phyloP scores from a whole-genome alignment of 2,329 filamentous ascomycete genomes.

The Dactylellina sp. region DNA sequence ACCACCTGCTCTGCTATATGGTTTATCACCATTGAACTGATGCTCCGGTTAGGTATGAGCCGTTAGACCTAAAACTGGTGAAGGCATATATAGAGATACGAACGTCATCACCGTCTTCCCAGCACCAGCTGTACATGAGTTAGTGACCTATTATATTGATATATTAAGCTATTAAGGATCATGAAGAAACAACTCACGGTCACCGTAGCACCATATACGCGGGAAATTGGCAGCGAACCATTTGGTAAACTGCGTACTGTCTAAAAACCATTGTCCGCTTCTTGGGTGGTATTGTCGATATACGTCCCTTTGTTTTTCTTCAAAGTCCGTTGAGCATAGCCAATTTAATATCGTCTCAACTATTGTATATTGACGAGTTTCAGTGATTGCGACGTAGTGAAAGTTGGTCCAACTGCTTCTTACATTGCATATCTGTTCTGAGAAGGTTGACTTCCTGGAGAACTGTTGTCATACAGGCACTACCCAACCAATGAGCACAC shows the following conservation, averaged over 20 bases:
- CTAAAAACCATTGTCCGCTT: slow-evolving; percentile 44
- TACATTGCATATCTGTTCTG: slow-evolving; percentile 39
- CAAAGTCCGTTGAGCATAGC: slow-evolving; percentile 36
- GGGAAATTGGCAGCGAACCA: slow-evolving; percentile 25
- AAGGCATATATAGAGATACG: background rate
- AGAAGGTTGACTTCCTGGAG: slow-evolving; percentile 32
- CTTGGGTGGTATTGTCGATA: slow-evolving; percentile 39
- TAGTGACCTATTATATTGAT: background rate
- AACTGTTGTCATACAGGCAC: slow-evolving; percentile 22
- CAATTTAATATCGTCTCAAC: slow-evolving; percentile 39
- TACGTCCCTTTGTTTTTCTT: slow-evolving; percentile 43
- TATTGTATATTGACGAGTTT: background rate
- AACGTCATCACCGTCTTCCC: slow-evolving; percentile 48
- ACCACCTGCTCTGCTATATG: slow-evolving; percentile 26
- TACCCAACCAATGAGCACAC: slow-evolving; percentile 8
- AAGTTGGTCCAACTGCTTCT: background rate
- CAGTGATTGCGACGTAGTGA: background rate
- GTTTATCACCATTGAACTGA: slow-evolving; percentile 45
- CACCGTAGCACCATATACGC: slow-evolving; percentile 37
- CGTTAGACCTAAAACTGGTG: background rate
- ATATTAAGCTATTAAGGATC: background rate
- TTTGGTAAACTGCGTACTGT: slow-evolving; percentile 33
- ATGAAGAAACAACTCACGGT: slow-evolving; percentile 15
- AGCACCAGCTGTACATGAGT: slow-evolving; percentile 27
- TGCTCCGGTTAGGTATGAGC: background rate